These are phyloP conservation scores for Claviceps capensis DNA, from an alignment of 2,329 filamentous ascomycete genomes.

Conservation along the genomic window DNA sequence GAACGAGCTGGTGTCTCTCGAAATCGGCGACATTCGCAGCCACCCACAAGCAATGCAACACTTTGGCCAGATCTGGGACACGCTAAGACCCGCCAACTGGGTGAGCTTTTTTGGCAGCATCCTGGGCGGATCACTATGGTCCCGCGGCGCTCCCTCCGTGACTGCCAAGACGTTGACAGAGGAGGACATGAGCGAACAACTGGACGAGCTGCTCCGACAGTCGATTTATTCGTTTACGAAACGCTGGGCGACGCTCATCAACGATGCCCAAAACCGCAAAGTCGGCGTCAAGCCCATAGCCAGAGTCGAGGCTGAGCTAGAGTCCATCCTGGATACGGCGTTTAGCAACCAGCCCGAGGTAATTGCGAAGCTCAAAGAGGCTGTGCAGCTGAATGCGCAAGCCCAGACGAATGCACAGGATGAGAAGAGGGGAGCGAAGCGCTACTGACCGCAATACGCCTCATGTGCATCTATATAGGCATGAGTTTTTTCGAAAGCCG, in stretches of 20 bases:
- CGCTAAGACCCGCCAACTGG: constrained; percentile 42
- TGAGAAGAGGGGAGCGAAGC: constrained; percentile 19
- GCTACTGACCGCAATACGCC: not conserved
- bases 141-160: constrained; percentile 20
- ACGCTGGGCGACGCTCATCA: constrained; percentile 39
- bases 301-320: constrained; percentile 42
- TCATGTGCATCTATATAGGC: not conserved
- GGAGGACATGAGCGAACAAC: constrained; percentile 49
- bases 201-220: constrained; percentile 48
- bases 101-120: constrained; percentile 45
- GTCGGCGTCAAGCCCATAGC: constrained; percentile 35
- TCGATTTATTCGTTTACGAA: constrained; percentile 51
- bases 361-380: constrained; percentile 45
- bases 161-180: constrained; percentile 28
- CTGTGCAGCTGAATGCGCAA: constrained; percentile 42
- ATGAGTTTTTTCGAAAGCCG: not conserved
- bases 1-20: constrained; percentile 88
- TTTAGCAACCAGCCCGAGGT: constrained; percentile 48
- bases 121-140: constrained; percentile 42
- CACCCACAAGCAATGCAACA: constrained; percentile 39
- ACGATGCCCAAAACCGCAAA: constrained; percentile 34
- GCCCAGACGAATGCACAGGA: constrained; percentile 33
- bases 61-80: constrained; percentile 52
- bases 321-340: constrained; percentile 39
- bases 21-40: constrained; percentile 61